Evolutionary conservation across 129 eudicot genomes (phyloP).

Genomic region (Sambucus nigra): DNA sequence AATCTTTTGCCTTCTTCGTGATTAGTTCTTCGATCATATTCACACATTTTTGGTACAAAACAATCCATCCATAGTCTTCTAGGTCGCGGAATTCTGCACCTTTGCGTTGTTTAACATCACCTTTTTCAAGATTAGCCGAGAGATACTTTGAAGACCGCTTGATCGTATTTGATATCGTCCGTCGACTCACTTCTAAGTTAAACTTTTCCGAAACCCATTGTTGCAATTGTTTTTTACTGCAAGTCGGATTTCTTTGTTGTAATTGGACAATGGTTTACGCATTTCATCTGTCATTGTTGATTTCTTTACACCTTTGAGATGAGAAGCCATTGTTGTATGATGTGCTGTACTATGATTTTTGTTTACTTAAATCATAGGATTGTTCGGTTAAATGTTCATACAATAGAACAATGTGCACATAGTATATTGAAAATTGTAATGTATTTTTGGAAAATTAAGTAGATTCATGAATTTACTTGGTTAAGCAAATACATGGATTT

Average conservation of each 20-base stretch:
- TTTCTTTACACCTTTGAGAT: background rate
- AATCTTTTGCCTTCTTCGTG: background rate
- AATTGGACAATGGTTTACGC: background rate
- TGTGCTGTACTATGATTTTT: no score
- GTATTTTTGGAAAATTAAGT: no score
- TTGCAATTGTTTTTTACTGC: background rate
- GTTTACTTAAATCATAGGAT: no score
- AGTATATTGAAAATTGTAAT: no score
- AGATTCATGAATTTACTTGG: no score
- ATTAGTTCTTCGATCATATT: background rate
- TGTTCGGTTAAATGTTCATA: no score
- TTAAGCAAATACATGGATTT: no score
- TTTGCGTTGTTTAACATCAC: background rate
- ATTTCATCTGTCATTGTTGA: background rate
- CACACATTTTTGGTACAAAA: background rate
- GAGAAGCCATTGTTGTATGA: background rate
- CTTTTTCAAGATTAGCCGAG: background rate
- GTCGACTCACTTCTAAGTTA: background rate
- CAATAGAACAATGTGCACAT: no score
- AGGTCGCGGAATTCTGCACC: background rate
- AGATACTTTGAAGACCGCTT: background rate
- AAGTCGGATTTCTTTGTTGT: background rate
- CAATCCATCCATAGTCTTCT: background rate
- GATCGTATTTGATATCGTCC: conserved; percentile 1
- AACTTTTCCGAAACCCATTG: background rate